Conservation (phyloP, 192 early-diverging fungal genomes). For the Coemansia umbellata region DNA sequence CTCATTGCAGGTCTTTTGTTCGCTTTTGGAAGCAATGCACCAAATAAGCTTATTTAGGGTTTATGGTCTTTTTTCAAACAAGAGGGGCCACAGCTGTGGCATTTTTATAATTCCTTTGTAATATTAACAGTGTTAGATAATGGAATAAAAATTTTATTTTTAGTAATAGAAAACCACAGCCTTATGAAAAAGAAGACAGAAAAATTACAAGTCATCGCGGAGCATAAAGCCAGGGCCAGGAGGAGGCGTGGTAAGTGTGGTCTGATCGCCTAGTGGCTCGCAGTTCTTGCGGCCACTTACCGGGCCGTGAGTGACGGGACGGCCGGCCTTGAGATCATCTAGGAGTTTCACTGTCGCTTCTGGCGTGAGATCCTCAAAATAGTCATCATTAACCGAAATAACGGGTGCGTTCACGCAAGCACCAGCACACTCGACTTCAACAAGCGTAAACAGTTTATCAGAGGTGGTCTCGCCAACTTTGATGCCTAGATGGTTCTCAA, state of each 20-base stretch:
- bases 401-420: slow-evolving; percentile 98
- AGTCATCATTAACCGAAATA: slow-evolving; percentile 96
- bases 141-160: neutral
- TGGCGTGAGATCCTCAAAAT: slow-evolving; percentile 97
- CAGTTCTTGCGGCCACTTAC: slow-evolving; percentile 81
- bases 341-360: slow-evolving; percentile 85
- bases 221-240: slow-evolving; percentile 89
- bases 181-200: neutral
- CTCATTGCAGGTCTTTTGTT: slow-evolving; percentile 63
- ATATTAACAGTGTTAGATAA: neutral
- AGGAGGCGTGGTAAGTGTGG: slow-evolving; percentile 80
- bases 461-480: slow-evolving; percentile 90
- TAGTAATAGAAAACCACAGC: neutral
- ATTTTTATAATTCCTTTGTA: neutral
- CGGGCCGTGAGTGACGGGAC: slow-evolving; percentile 75
- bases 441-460: slow-evolving; percentile 93
- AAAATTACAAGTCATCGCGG: slow-evolving; percentile 68
- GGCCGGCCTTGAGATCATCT: slow-evolving; percentile 80
- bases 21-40: slow-evolving; percentile 57
- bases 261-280: slow-evolving; percentile 80
- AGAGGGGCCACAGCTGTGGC: too few relatives aligned
- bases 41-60: slow-evolving; percentile 27
- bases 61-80: too few relatives aligned
- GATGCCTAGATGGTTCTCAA: slow-evolving; percentile 85
- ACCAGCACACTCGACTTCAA: slow-evolving; percentile 99